phyloP scores from a whole-genome alignment of 1,284 basidiomycete species.

The Kalmanozyma brasiliensis region DNA sequence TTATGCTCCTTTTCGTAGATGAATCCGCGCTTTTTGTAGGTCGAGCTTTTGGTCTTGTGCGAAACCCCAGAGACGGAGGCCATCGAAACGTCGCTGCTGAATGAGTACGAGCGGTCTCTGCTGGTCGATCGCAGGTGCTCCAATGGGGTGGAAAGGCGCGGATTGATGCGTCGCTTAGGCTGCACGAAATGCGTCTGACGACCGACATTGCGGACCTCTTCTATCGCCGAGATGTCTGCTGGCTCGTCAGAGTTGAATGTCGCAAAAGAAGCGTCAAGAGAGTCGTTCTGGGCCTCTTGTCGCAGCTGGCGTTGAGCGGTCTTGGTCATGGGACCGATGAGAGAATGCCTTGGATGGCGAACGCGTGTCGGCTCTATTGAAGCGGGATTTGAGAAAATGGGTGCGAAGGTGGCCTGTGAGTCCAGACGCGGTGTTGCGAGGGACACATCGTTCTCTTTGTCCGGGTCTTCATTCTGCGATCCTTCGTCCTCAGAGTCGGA shows the following conservation, averaged over 20 bases:
- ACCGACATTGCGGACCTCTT: constrained; percentile 23
- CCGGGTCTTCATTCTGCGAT: constrained; percentile 22
- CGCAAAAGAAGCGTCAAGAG: neutral
- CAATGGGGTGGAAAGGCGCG: constrained; percentile 10
- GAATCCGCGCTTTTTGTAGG: constrained; percentile 16
- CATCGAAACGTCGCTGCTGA: constrained; percentile 12
- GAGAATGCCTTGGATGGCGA: constrained; percentile 11
- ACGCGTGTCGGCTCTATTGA: neutral
- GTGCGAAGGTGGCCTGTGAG: constrained; percentile 5
- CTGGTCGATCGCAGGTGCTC: neutral
- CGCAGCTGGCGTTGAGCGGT: neutral
- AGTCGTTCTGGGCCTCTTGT: neutral
- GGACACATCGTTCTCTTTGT: constrained; percentile 43
- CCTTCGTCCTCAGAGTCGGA: constrained; percentile 26
- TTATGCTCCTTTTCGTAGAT: constrained; percentile 29
- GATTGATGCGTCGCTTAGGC: constrained; percentile 7
- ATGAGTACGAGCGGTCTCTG: constrained; percentile 14
- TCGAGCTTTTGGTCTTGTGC: neutral
- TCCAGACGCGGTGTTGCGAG: constrained; percentile 23
- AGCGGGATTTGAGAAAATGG: neutral
- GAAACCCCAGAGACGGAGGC: neutral
- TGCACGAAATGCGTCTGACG: constrained; percentile 24
- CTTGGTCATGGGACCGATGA: constrained; percentile 17
- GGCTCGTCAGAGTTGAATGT: neutral
- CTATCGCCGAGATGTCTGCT: constrained; percentile 18